These are phyloP conservation scores for Tylopilus plumbeoviolaceoides DNA, from an alignment of 768 basidiomycete genomes.

Conservation along the genomic window DNA sequence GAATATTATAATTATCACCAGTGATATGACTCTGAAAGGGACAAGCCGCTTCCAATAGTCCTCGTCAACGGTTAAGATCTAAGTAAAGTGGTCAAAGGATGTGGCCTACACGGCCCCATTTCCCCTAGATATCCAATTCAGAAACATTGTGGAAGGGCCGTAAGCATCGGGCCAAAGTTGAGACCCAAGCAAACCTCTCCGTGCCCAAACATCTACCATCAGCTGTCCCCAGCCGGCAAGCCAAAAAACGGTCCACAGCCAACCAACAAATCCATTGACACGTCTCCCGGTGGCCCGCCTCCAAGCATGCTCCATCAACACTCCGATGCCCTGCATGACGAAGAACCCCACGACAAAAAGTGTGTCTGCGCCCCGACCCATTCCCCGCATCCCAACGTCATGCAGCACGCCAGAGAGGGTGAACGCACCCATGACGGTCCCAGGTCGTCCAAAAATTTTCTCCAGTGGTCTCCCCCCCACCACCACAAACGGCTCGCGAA, in stretches of 20 bases:
- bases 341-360: slow-evolving; percentile 47
- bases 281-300: slow-evolving; percentile 38
- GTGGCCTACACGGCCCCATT: background rate
- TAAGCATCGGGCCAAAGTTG: slow-evolving; percentile 14
- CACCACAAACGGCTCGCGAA: slow-evolving; percentile 52
- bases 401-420: slow-evolving; percentile 57
- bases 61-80: background rate
- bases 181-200: slow-evolving; percentile 17
- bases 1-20: too few species aligned
- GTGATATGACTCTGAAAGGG: too few species aligned
- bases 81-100: background rate
- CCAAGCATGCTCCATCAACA: slow-evolving; percentile 48
- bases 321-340: slow-evolving; percentile 50
- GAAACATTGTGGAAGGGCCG: slow-evolving; percentile 13
- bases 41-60: too few species aligned
- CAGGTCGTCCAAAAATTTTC: slow-evolving; percentile 37
- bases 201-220: slow-evolving; percentile 42
- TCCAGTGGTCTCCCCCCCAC: slow-evolving; percentile 46
- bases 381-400: slow-evolving; percentile 52
- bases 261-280: slow-evolving; percentile 46
- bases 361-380: slow-evolving; percentile 53
- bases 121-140: slow-evolving; percentile 6
- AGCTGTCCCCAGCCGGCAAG: slow-evolving; percentile 42
- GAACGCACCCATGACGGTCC: slow-evolving; percentile 56
- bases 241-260: slow-evolving; percentile 51